Percentiles rank a stretch among this genome's conserved stretches.
phyloP scores from a whole-genome alignment of 768 basidiomycete genomes.

The Lentinula boryana region DNA sequence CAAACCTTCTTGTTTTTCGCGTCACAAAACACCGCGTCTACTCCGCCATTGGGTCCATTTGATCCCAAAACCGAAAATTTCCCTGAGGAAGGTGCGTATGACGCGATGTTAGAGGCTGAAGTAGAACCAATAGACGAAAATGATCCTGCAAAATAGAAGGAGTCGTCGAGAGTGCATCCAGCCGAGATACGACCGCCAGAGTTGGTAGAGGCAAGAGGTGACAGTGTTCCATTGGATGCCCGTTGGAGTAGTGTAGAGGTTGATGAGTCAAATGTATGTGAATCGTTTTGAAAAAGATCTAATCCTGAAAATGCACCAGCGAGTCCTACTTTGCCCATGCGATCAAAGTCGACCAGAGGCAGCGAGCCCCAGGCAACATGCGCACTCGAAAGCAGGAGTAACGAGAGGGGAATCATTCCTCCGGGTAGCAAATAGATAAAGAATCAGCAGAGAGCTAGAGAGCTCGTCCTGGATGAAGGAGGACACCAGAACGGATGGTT shows the following conservation, averaged over 20 bases:
- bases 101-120: constrained; percentile 65
- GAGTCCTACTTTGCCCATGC: constrained; percentile 89
- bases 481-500: background rate
- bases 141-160: constrained; percentile 76
- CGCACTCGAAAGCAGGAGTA: constrained; percentile 21
- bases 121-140: constrained; percentile 68
- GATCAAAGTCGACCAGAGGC: constrained; percentile 61
- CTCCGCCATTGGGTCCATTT: constrained; percentile 66
- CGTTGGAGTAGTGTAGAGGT: constrained; percentile 69
- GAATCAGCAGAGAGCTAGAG: constrained; percentile 1
- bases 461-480: constrained; percentile 8
- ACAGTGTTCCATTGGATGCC: constrained; percentile 57
- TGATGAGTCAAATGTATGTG: constrained; percentile 61
- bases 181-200: constrained; percentile 71
- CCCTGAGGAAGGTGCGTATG: constrained; percentile 57
- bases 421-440: background rate
- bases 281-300: constrained; percentile 58
- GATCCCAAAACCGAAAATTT: constrained; percentile 59
- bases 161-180: constrained; percentile 62
- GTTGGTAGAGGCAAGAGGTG: constrained; percentile 71
- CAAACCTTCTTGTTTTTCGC: constrained; percentile 56
- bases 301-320: constrained; percentile 87
- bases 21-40: constrained; percentile 80
- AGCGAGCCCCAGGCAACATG: constrained; percentile 28
- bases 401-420: constrained; percentile 9